Base-by-base conservation (phyloP, 805 yeast species). In the Wickerhamomyces ciferrii region DNA sequence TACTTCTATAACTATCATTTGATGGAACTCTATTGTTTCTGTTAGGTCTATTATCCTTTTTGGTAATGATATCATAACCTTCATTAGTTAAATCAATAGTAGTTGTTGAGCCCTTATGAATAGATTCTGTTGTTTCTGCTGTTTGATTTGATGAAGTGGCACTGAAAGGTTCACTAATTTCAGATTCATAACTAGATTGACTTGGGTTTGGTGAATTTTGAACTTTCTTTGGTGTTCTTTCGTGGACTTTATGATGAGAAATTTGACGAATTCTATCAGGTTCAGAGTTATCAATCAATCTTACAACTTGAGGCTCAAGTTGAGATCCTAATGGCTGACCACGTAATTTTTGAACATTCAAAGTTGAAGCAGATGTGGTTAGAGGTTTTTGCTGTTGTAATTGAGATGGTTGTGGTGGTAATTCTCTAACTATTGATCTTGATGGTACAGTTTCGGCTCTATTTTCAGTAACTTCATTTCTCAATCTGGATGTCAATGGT, bases 151-250 rank as follows among this genome's bases (percentile, higher is more conserved):
- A 39, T 2, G 54, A 50, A 13, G 47, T 42, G 3, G 41, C 42
- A 17, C 58, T 53, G 44, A 56, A 59, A 14, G 52, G 53, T 34
- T 53, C 57, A 54, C 60, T 56, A 6, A 55, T 15, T 29, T 48
- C 59, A 13, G 62, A 53, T 14, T 55, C 56, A 35, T 59, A 50
- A 29, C 61, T 57, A 6, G 61, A 53, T 13, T 58, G 58, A 36
- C 60, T 54, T 23, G 49, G 8, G 15, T 48, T 11, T 38, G 58
- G 58, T 2, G 60, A 52, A 0, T 19, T 23, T 18, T 40, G 38
- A 13, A 31, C 41, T 11, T 43, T 41, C 8, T 24, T 41, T 15
- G 47, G 25, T 19, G 21, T 39, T n/a, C 41, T 40, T 6, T 29
- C 29, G 17, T 44, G 17, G 7, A 37, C 17, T 15, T 15, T 37